Conservation (phyloP, 1,284 basidiomycete species). For the Pascua guehoae region DNA sequence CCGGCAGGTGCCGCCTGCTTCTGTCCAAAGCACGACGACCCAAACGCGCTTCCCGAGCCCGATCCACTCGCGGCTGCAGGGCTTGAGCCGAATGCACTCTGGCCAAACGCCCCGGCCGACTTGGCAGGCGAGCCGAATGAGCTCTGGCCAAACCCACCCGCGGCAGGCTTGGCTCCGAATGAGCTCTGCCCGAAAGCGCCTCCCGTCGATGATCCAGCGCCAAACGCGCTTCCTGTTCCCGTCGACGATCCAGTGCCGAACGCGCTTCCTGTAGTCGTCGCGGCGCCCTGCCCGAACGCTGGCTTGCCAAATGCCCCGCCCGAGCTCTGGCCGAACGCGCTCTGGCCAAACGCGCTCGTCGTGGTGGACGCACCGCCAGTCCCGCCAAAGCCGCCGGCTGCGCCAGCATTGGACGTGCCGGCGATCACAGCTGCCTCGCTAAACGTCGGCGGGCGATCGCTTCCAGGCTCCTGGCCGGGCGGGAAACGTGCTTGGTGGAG, state of each 20-base stretch:
- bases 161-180: constrained; percentile 7
- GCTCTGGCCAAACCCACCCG: background rate
- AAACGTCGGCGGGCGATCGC: constrained; percentile 28
- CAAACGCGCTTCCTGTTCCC: constrained; percentile 7
- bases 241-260: background rate
- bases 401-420: background rate
- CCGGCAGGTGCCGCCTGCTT: background rate
- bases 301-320: constrained; percentile 10
- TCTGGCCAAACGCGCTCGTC: constrained; percentile 10
- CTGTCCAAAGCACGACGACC: constrained; percentile 4
- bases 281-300: background rate
- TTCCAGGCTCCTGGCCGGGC: constrained; percentile 15
- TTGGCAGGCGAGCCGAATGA: constrained; percentile 11
- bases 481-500: constrained; percentile 40
- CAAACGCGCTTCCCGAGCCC: constrained; percentile 6
- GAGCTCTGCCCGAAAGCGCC: constrained; percentile 9
- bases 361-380: constrained; percentile 3
- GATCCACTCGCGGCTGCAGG: background rate
- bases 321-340: constrained; percentile 11
- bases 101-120: constrained; percentile 7
- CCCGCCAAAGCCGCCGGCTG: constrained; percentile 4
- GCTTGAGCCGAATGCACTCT: constrained; percentile 8
- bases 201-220: background rate
- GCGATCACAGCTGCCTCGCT: constrained; percentile 26
- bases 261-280: background rate